Conservation (phyloP, 2,329 filamentous ascomycete genomes). For the Fusarium dlaminii region DNA sequence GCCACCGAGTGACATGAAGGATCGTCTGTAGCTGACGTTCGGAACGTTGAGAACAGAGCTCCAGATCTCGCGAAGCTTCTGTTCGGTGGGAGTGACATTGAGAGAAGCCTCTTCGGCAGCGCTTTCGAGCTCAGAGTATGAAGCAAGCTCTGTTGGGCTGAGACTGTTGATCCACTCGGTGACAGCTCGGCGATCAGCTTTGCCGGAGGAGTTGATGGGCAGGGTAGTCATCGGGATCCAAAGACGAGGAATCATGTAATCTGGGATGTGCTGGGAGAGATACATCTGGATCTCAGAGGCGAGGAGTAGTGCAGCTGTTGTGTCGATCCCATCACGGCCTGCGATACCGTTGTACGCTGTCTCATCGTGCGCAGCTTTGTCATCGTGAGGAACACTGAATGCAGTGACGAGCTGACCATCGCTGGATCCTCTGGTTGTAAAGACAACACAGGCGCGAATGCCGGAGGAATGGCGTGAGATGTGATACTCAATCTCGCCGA, state of each 20-base stretch:
- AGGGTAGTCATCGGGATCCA: not conserved
- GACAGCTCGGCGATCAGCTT: not conserved
- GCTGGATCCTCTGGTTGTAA: not conserved
- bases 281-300: not conserved
- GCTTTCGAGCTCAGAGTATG: not conserved
- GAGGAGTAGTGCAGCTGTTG: not conserved
- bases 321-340: not conserved
- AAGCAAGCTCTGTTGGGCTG: not conserved
- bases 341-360: not conserved
- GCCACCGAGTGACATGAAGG: not conserved
- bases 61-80: not conserved
- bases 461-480: not conserved
- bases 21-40: not conserved
- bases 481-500: slow-evolving; percentile 2
- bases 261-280: not conserved
- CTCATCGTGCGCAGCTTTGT: not conserved
- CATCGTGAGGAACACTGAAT: not conserved
- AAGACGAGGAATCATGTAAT: not conserved
- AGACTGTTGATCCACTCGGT: not conserved
- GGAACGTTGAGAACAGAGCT: not conserved
- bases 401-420: not conserved
- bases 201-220: not conserved
- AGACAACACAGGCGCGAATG: not conserved
- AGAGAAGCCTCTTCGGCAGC: not conserved
- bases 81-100: not conserved